These are phyloP conservation scores for Penicillium brasilianum DNA, from an alignment of 2,329 filamentous ascomycete genomes.

Conservation along the genomic window DNA sequence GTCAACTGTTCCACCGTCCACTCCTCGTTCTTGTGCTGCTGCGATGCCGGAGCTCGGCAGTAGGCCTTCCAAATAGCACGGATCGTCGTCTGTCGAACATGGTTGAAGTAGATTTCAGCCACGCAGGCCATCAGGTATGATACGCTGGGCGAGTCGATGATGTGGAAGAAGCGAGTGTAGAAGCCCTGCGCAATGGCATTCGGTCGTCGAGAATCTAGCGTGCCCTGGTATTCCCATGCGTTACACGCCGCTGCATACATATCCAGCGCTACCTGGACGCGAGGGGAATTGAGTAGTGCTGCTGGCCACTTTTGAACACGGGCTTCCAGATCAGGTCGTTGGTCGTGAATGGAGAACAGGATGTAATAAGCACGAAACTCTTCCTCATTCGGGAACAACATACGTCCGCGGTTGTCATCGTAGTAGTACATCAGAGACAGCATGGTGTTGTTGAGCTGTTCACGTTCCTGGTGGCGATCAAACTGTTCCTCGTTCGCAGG, in stretches of 20 bases:
- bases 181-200: constrained; percentile 64
- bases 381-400: constrained; percentile 62
- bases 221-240: constrained; percentile 57
- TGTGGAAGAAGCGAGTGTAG: constrained; percentile 62
- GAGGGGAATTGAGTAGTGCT: constrained; percentile 55
- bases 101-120: constrained; percentile 66
- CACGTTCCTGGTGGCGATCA: constrained; percentile 64
- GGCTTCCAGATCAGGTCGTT: constrained; percentile 61
- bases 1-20: constrained; percentile 62
- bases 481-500: constrained; percentile 59
- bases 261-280: constrained; percentile 62
- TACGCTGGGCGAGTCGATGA: constrained; percentile 59
- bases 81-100: constrained; percentile 61
- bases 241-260: constrained; percentile 62
- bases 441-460: constrained; percentile 68
- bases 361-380: constrained; percentile 69
- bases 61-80: constrained; percentile 61
- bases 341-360: constrained; percentile 59
- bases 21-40: constrained; percentile 57
- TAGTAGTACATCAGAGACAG: constrained; percentile 66
- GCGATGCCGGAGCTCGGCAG: constrained; percentile 54
- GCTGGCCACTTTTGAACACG: constrained; percentile 61
- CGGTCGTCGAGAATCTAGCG: constrained; percentile 54
- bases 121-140: constrained; percentile 69
- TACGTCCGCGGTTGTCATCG: constrained; percentile 57